phyloP scores from a whole-genome alignment of 129 eudicot genomes.

The Flaveria trinervia region DNA sequence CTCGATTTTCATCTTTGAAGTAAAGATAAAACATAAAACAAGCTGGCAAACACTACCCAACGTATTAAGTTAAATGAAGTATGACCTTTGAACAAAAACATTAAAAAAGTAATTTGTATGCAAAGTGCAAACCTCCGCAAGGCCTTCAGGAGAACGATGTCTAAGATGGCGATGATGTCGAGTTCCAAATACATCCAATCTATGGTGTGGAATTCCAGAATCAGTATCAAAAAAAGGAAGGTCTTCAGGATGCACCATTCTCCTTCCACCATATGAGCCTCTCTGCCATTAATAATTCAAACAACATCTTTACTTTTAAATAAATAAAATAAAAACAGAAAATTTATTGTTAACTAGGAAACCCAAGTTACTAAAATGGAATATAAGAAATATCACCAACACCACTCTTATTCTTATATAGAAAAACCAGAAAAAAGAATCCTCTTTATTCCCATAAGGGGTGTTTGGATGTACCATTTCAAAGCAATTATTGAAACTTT shows the following conservation, averaged over 20 bases:
- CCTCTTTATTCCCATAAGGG: background rate
- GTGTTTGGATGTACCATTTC: background rate
- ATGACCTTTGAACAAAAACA: background rate
- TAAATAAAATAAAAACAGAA: background rate
- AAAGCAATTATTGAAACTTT: background rate
- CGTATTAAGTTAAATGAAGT: background rate
- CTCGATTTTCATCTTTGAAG: background rate
- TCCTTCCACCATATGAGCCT: slow-evolving; percentile 61
- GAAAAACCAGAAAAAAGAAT: background rate
- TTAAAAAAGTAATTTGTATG: slow-evolving; percentile 5
- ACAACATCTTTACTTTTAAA: background rate
- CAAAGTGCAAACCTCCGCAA: slow-evolving; percentile 84
- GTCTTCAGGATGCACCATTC: slow-evolving; percentile 73
- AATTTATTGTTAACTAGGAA: background rate
- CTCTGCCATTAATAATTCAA: slow-evolving; percentile 46
- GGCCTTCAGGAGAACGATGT: slow-evolving; percentile 74
- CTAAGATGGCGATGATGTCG: slow-evolving; percentile 75
- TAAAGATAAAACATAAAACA: background rate
- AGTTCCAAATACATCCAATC: slow-evolving; percentile 55
- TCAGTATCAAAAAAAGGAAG: slow-evolving; percentile 57
- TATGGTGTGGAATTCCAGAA: slow-evolving; percentile 48
- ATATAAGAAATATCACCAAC: background rate
- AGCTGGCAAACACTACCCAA: background rate
- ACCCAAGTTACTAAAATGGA: background rate
- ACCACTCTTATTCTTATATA: background rate